Base-by-base conservation (phyloP, 73 alveolate genomes). In the Stentor roeselii region DNA sequence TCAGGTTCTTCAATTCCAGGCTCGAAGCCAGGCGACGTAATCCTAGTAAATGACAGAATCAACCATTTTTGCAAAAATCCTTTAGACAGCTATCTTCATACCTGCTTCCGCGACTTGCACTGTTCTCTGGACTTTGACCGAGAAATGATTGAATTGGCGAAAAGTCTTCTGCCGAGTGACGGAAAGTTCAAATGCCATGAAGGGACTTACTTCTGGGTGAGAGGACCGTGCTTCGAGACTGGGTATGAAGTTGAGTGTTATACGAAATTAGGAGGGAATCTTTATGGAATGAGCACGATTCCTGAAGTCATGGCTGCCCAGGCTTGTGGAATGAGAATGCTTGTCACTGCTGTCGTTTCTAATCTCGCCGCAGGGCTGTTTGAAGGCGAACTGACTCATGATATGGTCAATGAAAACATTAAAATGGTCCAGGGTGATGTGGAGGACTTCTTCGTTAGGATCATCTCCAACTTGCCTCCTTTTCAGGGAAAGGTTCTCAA, bases 211-310 rank as follows among this genome's bases (percentile, higher is more conserved):
- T 36, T 59, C 15, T 75, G 86, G 91, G 36, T 59, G 34, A 35
- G 84, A 31, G 91, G 91, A 27, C 91, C 91, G 3, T 50, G 35
- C 61, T 85, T 42, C 61, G 91, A 85, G 75, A 85, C 87, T 1
- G 75, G 78, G 21, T 15, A 30, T 15, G 91, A 85, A 34, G 59
- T 84, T 4, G 42, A 14, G 35, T 15, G 31, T 75, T 83, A 78
- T 3, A 42, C 75, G 39, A 42, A 85, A 35, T 78, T 78, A 11
- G 91, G 91, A 85, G 91, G 77, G 30, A 87, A 84, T 42, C 0
- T 76, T 15, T 85, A 59, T 85, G 91, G 91, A 3, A 85, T 85
- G 91, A 85, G 91, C 40, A 85, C 91, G 36, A 37, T 85, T 15
- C 91, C 91, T 42, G 91, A 85, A 74, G 74, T 85, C 15, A 31